Conservation (phyloP, 2,329 filamentous ascomycete genomes). For the Ceratocystis harringtonii region DNA sequence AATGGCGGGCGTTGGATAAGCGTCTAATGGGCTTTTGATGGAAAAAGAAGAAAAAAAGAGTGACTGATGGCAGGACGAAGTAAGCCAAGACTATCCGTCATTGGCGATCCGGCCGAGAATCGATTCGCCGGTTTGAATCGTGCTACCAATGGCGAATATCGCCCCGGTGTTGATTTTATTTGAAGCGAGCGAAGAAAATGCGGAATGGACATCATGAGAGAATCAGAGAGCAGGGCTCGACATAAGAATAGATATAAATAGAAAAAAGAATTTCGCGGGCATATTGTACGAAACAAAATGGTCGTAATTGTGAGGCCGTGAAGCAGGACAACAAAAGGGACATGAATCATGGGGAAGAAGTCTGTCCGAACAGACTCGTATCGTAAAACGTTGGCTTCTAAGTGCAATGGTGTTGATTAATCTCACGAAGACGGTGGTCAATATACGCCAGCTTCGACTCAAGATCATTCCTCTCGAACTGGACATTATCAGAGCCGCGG, state of each 20-base stretch:
- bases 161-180: not conserved
- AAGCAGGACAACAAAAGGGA: not conserved
- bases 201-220: not conserved
- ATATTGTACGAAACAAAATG: not conserved
- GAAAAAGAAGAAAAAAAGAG: not conserved
- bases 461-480: conserved; percentile 31
- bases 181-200: not conserved
- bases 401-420: conserved; percentile 34
- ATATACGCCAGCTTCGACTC: conserved; percentile 41
- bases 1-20: not conserved
- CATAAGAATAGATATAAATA: not conserved
- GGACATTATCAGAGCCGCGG: conserved; percentile 22
- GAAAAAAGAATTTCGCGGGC: not conserved
- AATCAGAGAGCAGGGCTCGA: not conserved
- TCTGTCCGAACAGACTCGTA: not conserved
- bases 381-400: conserved; percentile 34
- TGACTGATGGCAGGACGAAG: not conserved
- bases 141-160: not conserved
- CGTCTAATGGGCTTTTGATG: not conserved
- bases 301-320: not conserved
- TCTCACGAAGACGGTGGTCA: conserved; percentile 41
- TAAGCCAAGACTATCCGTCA: not conserved
- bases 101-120: too few relatives aligned
- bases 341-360: not conserved
- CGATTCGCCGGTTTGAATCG: not conserved